Evolutionary conservation across 176 grass and related monocot genomes (phyloP).

Genomic region (Alloteropsis semialata): DNA sequence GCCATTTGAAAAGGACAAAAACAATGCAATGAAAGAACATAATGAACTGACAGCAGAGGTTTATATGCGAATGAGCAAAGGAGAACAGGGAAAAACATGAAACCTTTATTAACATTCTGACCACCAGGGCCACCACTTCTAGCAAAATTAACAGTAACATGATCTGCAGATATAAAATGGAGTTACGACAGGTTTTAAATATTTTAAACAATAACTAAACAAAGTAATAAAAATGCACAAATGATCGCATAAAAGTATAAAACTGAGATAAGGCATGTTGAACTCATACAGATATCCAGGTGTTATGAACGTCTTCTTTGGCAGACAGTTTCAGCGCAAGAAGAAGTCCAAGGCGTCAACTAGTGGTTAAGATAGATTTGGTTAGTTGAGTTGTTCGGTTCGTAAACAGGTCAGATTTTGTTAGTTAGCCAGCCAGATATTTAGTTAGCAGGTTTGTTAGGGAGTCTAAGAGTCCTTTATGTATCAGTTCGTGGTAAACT

Average conservation of each 20-base stretch:
- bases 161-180: conserved; percentile 51
- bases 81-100: not conserved
- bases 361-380: no score
- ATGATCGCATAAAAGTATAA: not conserved
- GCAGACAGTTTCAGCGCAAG: no score
- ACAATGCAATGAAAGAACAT: not conserved
- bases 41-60: not conserved
- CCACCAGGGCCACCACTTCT: conserved; percentile 97
- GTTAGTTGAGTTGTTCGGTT: no score
- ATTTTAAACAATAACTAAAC: not conserved
- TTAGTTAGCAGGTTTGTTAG: no score
- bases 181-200: conserved; percentile 20
- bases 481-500: no score
- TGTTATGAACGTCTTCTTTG: no score
- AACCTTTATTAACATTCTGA: conserved; percentile 99
- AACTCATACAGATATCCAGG: not conserved
- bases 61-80: not conserved
- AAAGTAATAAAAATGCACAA: not conserved
- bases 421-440: no score
- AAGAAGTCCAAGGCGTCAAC: no score
- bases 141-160: conserved; percentile 87
- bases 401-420: no score
- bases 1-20: no score
- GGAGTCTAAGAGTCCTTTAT: no score
- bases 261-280: not conserved